Base-by-base conservation (phyloP, 176 grass and related monocot species). In the Ampelocalamus luodianensis region DNA sequence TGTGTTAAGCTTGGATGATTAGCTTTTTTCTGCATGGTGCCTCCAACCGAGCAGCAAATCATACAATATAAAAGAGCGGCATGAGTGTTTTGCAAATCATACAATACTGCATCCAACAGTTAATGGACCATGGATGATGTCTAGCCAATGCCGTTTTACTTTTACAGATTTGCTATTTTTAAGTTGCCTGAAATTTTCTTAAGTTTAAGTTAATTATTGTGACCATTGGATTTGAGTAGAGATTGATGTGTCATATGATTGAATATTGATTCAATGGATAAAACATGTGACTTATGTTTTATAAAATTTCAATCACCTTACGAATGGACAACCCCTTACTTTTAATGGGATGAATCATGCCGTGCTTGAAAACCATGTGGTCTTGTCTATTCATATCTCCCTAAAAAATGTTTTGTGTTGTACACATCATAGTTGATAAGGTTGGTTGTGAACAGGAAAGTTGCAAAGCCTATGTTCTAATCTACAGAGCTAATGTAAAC, bases 91-190 rank as follows among this genome's bases (percentile, higher is more conserved):
- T 58, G 43, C n/a, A 71, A 18, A 82, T 71, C 50, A 24, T 55
- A 11, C 50, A 76, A 54, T 58, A 23, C 53, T 82, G 16, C 36
- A 20, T 34, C 79, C 20, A 59, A 39, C 36, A 58, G 10, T 44
- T 42, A 71, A 42, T 82, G 22, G 50, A 70, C 65, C 50, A 82
- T 82, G 48, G 18, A 70, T 71, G 37, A 56, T 40, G 50, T 38
- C 14, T 59, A 42, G 32, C 8, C 23, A 68, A 81, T 56, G 54
- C 2, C 58, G n/a, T 12, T 58, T 43, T 71, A 72, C 16, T 18
- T 82, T 45, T 5, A 22, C n/a, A n/a, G n/a, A n/a, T n/a, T n/a
- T n/a, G n/a, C n/a, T n/a, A n/a, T n/a, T n/a, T n/a, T n/a, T n/a
- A n/a, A n/a, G n/a, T n/a, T n/a, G n/a, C n/a, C n/a, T n/a, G n/a